Conservation (phyloP, 768 basidiomycete genomes). For the Cystobasidium tubakii region DNA sequence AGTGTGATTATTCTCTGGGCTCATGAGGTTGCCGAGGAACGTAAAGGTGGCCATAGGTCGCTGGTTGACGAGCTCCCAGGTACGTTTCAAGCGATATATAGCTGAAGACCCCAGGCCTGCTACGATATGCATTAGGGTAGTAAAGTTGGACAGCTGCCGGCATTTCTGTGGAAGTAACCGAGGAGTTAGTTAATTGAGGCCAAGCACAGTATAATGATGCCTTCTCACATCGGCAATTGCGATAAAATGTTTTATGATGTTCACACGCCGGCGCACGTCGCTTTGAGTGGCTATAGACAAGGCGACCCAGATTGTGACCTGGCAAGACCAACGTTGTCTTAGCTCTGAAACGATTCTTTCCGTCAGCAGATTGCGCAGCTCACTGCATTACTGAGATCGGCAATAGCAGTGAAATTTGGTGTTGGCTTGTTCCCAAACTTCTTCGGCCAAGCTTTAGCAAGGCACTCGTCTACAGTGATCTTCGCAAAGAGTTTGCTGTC, state of each 20-base stretch:
- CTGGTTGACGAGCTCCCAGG: constrained; percentile 80
- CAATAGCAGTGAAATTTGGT: constrained; percentile 76
- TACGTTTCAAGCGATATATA: constrained; percentile 83
- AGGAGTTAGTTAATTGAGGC: no score
- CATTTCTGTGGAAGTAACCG: constrained; percentile 63
- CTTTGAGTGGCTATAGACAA: constrained; percentile 70
- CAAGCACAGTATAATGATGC: no score
- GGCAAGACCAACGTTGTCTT: no score
- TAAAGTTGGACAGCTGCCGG: constrained; percentile 82
- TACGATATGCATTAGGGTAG: constrained; percentile 91
- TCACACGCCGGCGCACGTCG: constrained; percentile 74
- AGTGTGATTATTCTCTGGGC: constrained; percentile 87
- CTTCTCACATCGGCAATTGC: constrained; percentile 82
- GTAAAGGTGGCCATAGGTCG: constrained; percentile 68
- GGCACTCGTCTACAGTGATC: constrained; percentile 83
- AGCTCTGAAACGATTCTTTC: no score
- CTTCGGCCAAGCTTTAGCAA: constrained; percentile 65
- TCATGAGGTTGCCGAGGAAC: constrained; percentile 79
- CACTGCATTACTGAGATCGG: constrained; percentile 78
- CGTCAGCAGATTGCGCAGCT: constrained; percentile 46
- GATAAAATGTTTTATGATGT: constrained; percentile 81
- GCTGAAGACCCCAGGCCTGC: constrained; percentile 91
- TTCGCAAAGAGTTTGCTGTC: constrained; percentile 79
- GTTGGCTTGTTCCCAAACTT: constrained; percentile 54
- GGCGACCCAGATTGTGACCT: constrained; percentile 92